Conservation (phyloP, 495 filamentous ascomycete species). For the Penicillium atrosanguineum region DNA sequence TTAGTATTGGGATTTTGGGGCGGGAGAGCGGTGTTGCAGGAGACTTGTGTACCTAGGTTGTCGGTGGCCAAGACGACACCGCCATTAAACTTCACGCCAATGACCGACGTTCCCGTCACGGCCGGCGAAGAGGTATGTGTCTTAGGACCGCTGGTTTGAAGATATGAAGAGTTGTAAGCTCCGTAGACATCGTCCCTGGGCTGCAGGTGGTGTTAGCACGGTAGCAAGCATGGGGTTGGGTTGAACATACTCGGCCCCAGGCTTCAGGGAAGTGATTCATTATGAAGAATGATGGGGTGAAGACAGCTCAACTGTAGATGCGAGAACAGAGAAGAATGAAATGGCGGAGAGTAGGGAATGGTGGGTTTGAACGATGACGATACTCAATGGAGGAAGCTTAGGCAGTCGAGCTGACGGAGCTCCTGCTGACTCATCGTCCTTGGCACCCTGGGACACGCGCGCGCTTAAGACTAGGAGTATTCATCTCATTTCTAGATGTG, state of each 20-base stretch:
- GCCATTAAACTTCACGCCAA: slow-evolving; percentile 91
- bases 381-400: slow-evolving; percentile 22
- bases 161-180: slow-evolving; percentile 80
- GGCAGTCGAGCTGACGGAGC: slow-evolving; percentile 46
- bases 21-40: neutral
- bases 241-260: slow-evolving; percentile 84
- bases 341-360: slow-evolving; percentile 5
- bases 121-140: slow-evolving; percentile 85
- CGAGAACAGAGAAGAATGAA: slow-evolving; percentile 3
- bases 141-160: slow-evolving; percentile 69
- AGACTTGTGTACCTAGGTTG: slow-evolving; percentile 71
- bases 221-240: slow-evolving; percentile 23
- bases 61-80: slow-evolving; percentile 96
- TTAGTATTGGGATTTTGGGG: slow-evolving; percentile 1
- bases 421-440: slow-evolving; percentile 26
- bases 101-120: slow-evolving; percentile 93
- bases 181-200: slow-evolving; percentile 96
- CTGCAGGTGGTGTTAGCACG: slow-evolving; percentile 46
- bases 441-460: neutral
- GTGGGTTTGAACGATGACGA: slow-evolving; percentile 26
- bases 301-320: neutral
- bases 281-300: slow-evolving; percentile 12
- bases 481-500: neutral
- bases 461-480: neutral
- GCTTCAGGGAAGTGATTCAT: slow-evolving; percentile 97